Conservation (phyloP, 2,329 filamentous ascomycete species). For the Penicillium olsonii region DNA sequence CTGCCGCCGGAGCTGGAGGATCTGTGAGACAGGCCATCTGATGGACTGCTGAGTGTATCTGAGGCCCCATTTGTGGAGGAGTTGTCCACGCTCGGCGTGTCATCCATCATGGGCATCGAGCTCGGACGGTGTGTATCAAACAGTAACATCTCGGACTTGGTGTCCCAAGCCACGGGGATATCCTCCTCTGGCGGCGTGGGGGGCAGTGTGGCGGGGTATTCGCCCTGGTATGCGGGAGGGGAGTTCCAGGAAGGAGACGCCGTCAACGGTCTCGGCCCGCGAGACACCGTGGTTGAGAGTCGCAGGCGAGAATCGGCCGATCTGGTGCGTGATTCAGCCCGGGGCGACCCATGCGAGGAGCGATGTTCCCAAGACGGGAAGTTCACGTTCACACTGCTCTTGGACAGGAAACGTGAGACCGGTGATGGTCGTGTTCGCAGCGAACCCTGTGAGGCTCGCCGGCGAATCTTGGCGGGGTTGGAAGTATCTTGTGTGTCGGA, state of each 20-base stretch:
- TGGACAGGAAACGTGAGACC: conserved; percentile 39
- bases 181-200: conserved; percentile 47
- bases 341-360: conserved; percentile 26
- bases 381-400: conserved; percentile 44
- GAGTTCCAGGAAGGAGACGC: conserved; percentile 29
- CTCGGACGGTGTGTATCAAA: conserved; percentile 32
- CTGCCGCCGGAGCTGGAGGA: conserved; percentile 35
- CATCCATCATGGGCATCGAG: conserved; percentile 30
- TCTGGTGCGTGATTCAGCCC: conserved; percentile 28
- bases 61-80: conserved; percentile 28
- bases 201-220: conserved; percentile 39
- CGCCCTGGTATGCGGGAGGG: conserved; percentile 19
- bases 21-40: conserved; percentile 31
- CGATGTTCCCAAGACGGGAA: conserved; percentile 57
- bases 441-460: conserved; percentile 41
- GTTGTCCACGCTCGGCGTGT: conserved; percentile 31
- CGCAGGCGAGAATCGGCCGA: conserved; percentile 33
- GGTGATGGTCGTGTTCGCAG: conserved; percentile 36
- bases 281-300: conserved; percentile 37
- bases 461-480: conserved; percentile 31
- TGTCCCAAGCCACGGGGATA: conserved; percentile 41
- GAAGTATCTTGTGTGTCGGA: conserved; percentile 12
- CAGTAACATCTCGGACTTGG: conserved; percentile 32
- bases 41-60: conserved; percentile 33
- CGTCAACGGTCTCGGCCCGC: conserved; percentile 33